Conservation (phyloP, 129 eudicot genomes). For the Apium graveolens region DNA sequence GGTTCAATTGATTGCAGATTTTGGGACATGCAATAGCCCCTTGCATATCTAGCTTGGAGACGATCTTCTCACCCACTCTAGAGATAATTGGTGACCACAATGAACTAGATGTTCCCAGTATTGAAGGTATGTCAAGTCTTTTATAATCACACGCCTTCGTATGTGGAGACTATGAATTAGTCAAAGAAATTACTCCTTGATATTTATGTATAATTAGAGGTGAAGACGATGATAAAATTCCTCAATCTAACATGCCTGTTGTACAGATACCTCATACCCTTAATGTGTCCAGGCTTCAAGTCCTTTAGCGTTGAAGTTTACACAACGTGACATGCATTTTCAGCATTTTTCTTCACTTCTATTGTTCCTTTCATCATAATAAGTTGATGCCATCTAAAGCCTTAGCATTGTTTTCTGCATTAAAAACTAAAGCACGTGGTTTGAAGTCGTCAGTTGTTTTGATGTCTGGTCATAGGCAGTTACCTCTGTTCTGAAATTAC, state of each 20-base stretch:
- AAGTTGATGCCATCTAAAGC: neutral
- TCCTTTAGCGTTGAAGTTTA: neutral
- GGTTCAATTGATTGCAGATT: constrained; percentile 28
- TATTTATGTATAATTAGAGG: neutral
- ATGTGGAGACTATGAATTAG: neutral
- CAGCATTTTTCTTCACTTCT: neutral
- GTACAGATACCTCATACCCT: neutral
- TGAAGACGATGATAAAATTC: neutral
- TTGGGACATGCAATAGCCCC: constrained; percentile 33
- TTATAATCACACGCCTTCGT: neutral
- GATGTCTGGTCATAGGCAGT: neutral
- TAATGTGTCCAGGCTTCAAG: neutral
- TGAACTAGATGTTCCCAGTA: constrained; percentile 21
- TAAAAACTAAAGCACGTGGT: neutral
- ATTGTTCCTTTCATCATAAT: neutral
- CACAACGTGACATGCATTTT: neutral
- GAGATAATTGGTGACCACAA: constrained; percentile 37
- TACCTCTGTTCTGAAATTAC: neutral
- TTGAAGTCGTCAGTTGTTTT: neutral
- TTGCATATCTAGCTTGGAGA: constrained; percentile 41
- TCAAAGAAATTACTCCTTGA: neutral
- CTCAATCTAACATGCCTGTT: neutral
- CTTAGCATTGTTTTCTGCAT: neutral
- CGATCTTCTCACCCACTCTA: constrained; percentile 75
- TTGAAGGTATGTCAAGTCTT: constrained; percentile 38